Conservation (phyloP, 441 rosid genomes). For the Pelargonium fulgidum region DNA sequence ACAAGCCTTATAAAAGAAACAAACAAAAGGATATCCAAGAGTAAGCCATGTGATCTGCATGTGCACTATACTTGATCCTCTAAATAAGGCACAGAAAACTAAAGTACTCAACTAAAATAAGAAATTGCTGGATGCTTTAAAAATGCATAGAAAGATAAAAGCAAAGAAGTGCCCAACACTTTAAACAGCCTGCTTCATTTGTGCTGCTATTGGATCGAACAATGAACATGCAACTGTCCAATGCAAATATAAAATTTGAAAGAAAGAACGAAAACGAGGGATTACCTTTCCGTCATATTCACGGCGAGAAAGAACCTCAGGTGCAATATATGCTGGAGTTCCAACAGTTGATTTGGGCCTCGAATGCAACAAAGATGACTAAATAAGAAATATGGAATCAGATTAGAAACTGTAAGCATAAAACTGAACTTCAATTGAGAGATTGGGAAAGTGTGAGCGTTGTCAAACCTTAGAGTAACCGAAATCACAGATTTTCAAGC, state of each 20-base stretch:
- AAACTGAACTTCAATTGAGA: background rate
- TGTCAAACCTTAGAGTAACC: conserved; percentile 81
- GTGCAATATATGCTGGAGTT: conserved; percentile 93
- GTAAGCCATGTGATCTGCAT: conserved; percentile 7
- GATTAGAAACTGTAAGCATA: conserved; percentile 1
- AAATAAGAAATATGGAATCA: conserved; percentile 18
- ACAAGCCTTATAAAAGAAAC: conserved; percentile 4
- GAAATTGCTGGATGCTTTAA: conserved; percentile 11
- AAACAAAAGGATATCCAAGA: conserved; percentile 1
- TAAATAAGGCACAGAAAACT: background rate
- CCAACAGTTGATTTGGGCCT: conserved; percentile 93
- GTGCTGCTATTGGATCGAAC: background rate
- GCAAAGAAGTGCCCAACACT: background rate
- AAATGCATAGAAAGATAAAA: conserved; percentile 5
- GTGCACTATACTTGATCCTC: conserved; percentile 10
- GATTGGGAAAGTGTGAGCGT: background rate
- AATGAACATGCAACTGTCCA: conserved; percentile 2
- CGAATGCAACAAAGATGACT: conserved; percentile 86
- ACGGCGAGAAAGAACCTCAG: conserved; percentile 71
- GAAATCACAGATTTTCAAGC: conserved; percentile 88
- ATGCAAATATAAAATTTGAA: background rate
- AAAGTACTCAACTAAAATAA: conserved; percentile 4
- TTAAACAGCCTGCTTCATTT: conserved; percentile 3
- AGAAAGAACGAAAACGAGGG: background rate
- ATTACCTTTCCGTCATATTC: conserved; percentile 89